Base-by-base conservation (phyloP, 1,139 yeast genomes). In the Pichia sp. region DNA sequence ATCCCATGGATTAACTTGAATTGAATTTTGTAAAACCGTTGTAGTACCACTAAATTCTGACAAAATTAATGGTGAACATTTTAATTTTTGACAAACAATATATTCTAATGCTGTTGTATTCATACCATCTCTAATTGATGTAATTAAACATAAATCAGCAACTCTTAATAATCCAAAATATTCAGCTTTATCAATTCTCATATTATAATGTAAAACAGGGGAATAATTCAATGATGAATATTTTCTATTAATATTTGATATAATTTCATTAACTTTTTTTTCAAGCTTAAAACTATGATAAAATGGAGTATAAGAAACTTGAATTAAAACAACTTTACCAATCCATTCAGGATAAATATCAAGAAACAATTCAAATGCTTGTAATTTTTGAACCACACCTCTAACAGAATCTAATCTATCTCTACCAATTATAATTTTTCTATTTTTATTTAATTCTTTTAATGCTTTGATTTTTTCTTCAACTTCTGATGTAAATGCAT, bases 31-130 rank as follows among this genome's bases (percentile, higher is more conserved):
- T 49, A 92, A 70, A 1, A 86, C 83, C 3, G 90, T 78, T 0
- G 96, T 86, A 3, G 95, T 83, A 45, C 98, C 99, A 42, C 96
- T 86, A 62, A 92, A 92, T 68, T 92, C 99, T 30, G 96, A 86
- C 43, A 90, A 70, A 40, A 92, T 79, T 58, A 92, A 73, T 0
- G 97, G 97, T 7, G 85, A 81, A 55, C 77, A 76, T 52, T 78
- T 74, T 43, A 77, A 69, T 60, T 85, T 81, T 67, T 94, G 97
- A 58, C 96, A 86, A 34, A 90, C 81, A 39, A 90, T 95, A 66
- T 81, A 92, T 65, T 92, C 98, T 54, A 90, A 70, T 0, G 96
- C 86, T 0, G 97, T 92, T 10, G 97, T 89, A 67, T 89, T 92
- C 87, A 92, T 89, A 50, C 97, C 97, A 63, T 92, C 98, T 63